Percentiles rank a stretch among this genome's conserved stretches.
Evolutionary conservation across 208 protist genomes (phyloP).

Genomic region (Leishmania arabica): DNA sequence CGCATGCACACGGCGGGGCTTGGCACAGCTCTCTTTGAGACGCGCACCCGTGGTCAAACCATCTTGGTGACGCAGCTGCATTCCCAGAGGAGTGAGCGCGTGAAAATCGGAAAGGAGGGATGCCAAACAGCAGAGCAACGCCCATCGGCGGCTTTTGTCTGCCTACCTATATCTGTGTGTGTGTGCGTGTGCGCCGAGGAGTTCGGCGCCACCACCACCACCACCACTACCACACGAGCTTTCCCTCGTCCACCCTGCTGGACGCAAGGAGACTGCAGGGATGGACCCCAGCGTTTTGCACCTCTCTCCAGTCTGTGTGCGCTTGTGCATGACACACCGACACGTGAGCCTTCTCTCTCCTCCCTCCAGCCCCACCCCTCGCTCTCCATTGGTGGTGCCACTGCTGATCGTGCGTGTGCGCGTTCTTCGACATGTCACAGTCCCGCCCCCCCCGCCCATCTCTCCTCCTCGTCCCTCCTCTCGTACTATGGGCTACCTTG

Average conservation of each 20-base stretch:
- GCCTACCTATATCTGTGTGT: neutral
- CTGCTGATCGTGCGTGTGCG: neutral
- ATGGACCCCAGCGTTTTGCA: neutral
- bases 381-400: neutral
- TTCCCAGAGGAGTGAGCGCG: no score
- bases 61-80: no score
- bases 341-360: neutral
- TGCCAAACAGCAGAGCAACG: neutral
- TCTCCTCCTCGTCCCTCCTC: neutral
- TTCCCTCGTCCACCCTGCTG: neutral
- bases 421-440: neutral
- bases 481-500: neutral
- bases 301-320: neutral
- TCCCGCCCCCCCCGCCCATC: neutral
- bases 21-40: neutral
- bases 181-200: neutral
- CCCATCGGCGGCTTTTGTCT: neutral
- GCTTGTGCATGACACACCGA: neutral
- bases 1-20: neutral
- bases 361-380: neutral
- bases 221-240: neutral
- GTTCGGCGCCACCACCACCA: neutral
- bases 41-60: neutral
- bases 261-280: neutral
- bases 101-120: no score